phyloP scores from a whole-genome alignment of 768 basidiomycete genomes.

The Roridomyces roridus region DNA sequence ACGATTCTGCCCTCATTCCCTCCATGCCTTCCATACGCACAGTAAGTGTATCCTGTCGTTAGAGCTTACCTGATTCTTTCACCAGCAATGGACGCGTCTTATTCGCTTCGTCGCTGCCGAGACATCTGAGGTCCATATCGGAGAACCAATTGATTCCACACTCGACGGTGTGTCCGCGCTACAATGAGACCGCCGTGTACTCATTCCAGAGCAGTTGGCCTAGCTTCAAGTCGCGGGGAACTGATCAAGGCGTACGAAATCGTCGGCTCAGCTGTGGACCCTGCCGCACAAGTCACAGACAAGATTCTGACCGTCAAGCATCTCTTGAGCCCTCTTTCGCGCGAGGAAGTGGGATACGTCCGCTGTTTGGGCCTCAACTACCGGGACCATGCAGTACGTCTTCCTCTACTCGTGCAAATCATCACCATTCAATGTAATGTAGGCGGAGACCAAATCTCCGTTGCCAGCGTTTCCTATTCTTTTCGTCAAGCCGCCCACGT shows the following conservation, averaged over 20 bases:
- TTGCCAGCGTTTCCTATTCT: conserved; percentile 75
- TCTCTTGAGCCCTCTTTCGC: conserved; percentile 71
- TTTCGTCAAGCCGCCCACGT: conserved; percentile 79
- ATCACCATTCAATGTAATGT: not conserved
- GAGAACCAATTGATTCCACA: conserved; percentile 71
- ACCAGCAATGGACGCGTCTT: conserved; percentile 77
- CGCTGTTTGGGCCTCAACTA: conserved; percentile 86
- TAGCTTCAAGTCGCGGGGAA: conserved; percentile 56
- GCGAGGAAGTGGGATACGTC: conserved; percentile 70
- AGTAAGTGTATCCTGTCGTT: conserved; percentile 3
- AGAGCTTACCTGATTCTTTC: not conserved
- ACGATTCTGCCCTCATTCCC: no score
- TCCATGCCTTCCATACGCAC: conserved; percentile 28
- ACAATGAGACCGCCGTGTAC: not conserved
- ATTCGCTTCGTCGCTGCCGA: conserved; percentile 84
- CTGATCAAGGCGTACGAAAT: conserved; percentile 76
- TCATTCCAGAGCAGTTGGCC: conserved; percentile 57
- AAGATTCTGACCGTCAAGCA: conserved; percentile 72
- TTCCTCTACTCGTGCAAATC: not conserved
- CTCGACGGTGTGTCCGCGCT: conserved; percentile 59
- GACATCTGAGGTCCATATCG: conserved; percentile 75
- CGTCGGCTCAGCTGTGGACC: conserved; percentile 70
- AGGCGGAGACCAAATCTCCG: conserved; percentile 73
- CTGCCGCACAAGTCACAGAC: conserved; percentile 65
- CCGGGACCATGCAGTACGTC: conserved; percentile 76